Percentiles rank a stretch among this genome's conserved stretches.
Evolutionary conservation across 495 filamentous ascomycete species (phyloP).

Genomic region (Paragyromitra xinjiangensis): DNA sequence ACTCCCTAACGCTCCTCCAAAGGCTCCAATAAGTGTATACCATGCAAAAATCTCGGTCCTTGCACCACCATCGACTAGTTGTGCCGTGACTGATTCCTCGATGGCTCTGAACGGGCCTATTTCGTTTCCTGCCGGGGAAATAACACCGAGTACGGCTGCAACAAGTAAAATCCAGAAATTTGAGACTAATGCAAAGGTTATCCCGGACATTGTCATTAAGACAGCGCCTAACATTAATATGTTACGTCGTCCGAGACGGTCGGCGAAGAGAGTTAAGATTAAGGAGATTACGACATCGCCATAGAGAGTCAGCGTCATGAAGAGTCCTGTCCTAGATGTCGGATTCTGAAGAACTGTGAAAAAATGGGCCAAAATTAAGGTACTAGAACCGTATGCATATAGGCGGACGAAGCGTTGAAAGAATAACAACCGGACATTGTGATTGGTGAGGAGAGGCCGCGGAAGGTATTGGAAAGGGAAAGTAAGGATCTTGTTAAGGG

Average conservation of each 20-base stretch:
- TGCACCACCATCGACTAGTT: slow-evolving; percentile 69
- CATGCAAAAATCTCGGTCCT: slow-evolving; percentile 82
- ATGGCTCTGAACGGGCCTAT: slow-evolving; percentile 84
- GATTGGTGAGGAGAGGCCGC: slow-evolving; percentile 63
- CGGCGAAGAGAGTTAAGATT: slow-evolving; percentile 76
- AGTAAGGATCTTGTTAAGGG: neutral
- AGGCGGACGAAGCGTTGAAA: slow-evolving; percentile 78
- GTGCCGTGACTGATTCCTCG: slow-evolving; percentile 83
- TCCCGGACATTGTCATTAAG: slow-evolving; percentile 73
- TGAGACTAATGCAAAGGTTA: slow-evolving; percentile 71
- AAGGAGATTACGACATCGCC: slow-evolving; percentile 83
- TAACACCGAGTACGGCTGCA: slow-evolving; percentile 81
- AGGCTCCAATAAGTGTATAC: slow-evolving; percentile 75
- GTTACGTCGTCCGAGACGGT: slow-evolving; percentile 73
- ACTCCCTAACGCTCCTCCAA: slow-evolving; percentile 72
- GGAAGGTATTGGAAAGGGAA: slow-evolving; percentile 56
- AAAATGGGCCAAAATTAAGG: slow-evolving; percentile 77
- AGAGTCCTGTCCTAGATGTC: slow-evolving; percentile 79
- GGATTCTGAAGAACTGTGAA: slow-evolving; percentile 72
- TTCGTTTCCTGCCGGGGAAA: slow-evolving; percentile 82
- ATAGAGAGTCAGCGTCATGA: slow-evolving; percentile 85
- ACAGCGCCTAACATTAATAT: slow-evolving; percentile 74
- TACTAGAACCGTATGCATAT: slow-evolving; percentile 79
- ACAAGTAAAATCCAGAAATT: slow-evolving; percentile 79
- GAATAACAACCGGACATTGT: slow-evolving; percentile 77